Conservation (phyloP, 345 rosid species). For the Dovyalis caffra region DNA sequence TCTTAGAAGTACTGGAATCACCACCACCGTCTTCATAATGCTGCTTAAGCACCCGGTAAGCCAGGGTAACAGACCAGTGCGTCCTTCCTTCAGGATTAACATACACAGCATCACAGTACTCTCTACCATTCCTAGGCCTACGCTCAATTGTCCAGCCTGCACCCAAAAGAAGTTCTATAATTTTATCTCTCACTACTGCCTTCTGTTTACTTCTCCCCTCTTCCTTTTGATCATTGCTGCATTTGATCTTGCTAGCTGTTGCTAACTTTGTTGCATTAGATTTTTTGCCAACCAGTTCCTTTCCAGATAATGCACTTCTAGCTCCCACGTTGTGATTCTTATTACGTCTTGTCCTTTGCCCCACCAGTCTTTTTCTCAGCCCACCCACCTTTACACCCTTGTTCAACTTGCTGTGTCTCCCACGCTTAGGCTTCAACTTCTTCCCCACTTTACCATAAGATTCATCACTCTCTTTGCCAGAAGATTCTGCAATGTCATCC, state of each 20-base stretch:
- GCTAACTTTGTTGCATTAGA: constrained; percentile 19
- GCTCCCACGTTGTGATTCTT: background rate
- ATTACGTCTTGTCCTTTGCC: background rate
- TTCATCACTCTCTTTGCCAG: background rate
- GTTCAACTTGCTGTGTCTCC: constrained; percentile 9
- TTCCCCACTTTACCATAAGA: background rate
- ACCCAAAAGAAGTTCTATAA: constrained; percentile 57
- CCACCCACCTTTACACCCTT: background rate
- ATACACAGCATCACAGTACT: constrained; percentile 79
- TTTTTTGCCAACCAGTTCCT: constrained; percentile 13
- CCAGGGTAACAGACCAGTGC: constrained; percentile 93
- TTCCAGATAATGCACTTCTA: constrained; percentile 19
- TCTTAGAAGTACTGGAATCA: constrained; percentile 35
- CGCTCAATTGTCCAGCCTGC: constrained; percentile 91
- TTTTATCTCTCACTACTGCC: constrained; percentile 58
- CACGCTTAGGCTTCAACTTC: constrained; percentile 11
- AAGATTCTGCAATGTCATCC: background rate
- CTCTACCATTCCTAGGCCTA: constrained; percentile 63
- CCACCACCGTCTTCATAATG: constrained; percentile 41
- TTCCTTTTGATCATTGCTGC: constrained; percentile 19
- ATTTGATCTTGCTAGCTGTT: constrained; percentile 19
- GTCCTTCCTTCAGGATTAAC: constrained; percentile 88
- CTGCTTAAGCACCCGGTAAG: constrained; percentile 62
- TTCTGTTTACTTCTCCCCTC: constrained; percentile 15
- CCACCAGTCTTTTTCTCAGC: background rate